Evolutionary conservation across 2,329 filamentous ascomycete species (phyloP).

Genomic region (Colletotrichum cordylinicola): DNA sequence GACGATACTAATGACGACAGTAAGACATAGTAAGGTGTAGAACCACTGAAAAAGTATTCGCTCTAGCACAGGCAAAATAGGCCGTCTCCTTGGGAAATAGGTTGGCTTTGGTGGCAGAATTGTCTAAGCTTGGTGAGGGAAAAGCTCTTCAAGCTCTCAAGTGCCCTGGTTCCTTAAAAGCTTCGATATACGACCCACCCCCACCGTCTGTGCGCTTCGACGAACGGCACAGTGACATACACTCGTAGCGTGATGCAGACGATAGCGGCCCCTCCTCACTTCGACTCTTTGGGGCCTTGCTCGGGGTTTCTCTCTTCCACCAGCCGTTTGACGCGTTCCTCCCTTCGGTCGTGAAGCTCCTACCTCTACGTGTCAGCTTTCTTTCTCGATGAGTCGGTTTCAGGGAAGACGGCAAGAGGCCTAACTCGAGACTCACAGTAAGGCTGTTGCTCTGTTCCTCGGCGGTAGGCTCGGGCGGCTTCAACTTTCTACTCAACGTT

Average conservation of each 20-base stretch:
- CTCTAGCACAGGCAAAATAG: too few relatives aligned
- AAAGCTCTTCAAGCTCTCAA: neutral
- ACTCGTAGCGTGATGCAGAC: neutral
- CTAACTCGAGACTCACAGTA: neutral
- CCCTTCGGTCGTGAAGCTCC: neutral
- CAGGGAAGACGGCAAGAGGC: neutral
- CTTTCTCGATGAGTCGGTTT: neutral
- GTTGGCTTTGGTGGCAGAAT: too few relatives aligned
- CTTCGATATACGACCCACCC: neutral
- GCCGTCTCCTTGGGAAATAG: too few relatives aligned
- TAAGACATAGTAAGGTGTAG: neutral
- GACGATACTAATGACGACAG: neutral
- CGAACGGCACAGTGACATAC: neutral
- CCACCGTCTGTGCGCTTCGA: neutral
- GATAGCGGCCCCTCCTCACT: neutral
- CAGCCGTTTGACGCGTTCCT: neutral
- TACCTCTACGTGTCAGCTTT: neutral
- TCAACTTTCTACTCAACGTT: neutral
- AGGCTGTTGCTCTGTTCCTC: neutral
- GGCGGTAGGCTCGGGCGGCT: neutral
- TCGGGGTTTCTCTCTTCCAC: neutral
- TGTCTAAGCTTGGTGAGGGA: neutral
- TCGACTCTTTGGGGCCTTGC: neutral
- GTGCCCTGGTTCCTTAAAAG: neutral
- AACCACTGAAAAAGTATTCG: neutral